Percentiles rank a stretch among this genome's conserved stretches.
phyloP scores from a whole-genome alignment of 306 rosid species.

The Quercus mongolica region DNA sequence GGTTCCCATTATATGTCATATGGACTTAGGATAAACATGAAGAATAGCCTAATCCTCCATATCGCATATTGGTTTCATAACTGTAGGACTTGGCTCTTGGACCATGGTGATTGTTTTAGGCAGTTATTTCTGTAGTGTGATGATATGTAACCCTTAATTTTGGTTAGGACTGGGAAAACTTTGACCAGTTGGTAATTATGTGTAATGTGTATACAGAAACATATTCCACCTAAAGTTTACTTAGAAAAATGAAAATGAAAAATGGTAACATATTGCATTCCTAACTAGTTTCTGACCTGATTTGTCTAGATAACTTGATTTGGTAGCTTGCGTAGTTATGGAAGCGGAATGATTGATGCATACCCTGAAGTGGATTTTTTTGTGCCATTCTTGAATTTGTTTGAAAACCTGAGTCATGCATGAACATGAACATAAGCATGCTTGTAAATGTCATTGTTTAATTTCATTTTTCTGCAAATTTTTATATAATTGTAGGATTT shows the following conservation, averaged over 20 bases:
- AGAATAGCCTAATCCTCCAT: neutral
- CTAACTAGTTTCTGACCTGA: no score
- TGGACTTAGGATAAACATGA: neutral
- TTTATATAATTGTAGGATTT: no score
- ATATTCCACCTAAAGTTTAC: no score
- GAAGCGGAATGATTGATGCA: neutral
- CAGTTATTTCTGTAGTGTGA: neutral
- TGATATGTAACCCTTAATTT: neutral
- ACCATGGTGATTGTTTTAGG: neutral
- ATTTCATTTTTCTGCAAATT: neutral
- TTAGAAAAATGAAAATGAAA: neutral
- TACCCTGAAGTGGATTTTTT: neutral
- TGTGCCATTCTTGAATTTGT: neutral
- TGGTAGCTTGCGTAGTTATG: neutral
- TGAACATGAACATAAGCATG: neutral
- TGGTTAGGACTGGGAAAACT: neutral
- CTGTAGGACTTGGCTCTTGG: neutral
- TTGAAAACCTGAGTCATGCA: neutral
- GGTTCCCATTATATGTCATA: neutral
- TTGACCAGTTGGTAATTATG: neutral
- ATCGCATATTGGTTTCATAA: neutral
- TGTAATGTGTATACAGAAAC: neutral
- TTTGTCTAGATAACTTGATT: neutral
- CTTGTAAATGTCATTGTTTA: neutral
- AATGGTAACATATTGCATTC: no score